Evolutionary conservation across 768 basidiomycete species (phyloP).

Genomic region (Mycena olivaceomarginata): DNA sequence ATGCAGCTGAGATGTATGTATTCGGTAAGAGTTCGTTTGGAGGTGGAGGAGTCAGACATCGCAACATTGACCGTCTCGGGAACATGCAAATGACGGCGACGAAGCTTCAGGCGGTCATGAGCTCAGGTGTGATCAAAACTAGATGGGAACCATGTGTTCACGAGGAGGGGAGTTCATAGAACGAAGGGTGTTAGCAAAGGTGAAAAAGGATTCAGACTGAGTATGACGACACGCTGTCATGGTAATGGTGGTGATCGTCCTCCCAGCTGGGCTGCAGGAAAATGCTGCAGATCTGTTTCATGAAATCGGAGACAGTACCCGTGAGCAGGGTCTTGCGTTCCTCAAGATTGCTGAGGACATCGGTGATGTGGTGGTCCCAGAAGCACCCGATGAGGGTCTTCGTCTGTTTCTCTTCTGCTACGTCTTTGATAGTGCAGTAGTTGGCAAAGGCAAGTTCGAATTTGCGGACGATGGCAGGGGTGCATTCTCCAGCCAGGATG

Average conservation of each 20-base stretch:
- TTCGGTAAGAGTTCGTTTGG: too few relatives aligned
- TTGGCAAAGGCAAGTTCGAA: not conserved
- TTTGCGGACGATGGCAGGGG: not conserved
- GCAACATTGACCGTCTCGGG: too few relatives aligned
- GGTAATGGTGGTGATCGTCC: not conserved
- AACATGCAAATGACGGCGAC: too few relatives aligned
- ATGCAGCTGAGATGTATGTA: too few relatives aligned
- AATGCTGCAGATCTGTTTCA: not conserved
- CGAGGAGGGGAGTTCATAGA: not conserved
- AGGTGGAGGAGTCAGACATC: too few relatives aligned
- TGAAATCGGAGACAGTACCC: not conserved
- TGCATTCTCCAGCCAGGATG: not conserved
- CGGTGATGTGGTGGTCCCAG: not conserved
- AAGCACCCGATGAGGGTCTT: not conserved
- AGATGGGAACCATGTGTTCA: too few relatives aligned
- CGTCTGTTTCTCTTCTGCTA: not conserved
- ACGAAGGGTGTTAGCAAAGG: not conserved
- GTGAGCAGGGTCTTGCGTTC: not conserved
- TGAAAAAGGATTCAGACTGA: not conserved
- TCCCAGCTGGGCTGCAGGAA: not conserved
- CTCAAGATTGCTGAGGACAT: not conserved
- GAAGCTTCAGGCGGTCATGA: too few relatives aligned
- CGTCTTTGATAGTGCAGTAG: not conserved
- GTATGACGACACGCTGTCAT: not conserved
- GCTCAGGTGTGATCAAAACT: too few relatives aligned